Conservation (phyloP, 2,329 filamentous ascomycete species). For the Penicillium olsonii region DNA sequence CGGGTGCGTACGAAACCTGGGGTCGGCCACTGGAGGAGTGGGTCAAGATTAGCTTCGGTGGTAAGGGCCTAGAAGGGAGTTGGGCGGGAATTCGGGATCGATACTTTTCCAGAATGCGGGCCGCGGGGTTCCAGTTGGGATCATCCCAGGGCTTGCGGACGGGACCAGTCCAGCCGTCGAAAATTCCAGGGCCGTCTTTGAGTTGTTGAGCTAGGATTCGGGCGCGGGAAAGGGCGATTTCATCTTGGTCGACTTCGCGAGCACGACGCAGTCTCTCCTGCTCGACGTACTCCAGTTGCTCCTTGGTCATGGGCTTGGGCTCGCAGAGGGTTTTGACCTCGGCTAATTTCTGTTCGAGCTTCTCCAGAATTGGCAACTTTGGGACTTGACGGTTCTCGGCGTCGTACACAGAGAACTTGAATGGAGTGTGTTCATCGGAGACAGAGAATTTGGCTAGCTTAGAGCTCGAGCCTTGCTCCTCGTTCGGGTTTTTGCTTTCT, state of each 20-base stretch:
- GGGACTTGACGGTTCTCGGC: slow-evolving; percentile 26
- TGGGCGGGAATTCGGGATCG: background rate
- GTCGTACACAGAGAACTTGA: slow-evolving; percentile 18
- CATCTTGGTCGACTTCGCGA: slow-evolving; percentile 42
- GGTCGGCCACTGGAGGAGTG: slow-evolving; percentile 30
- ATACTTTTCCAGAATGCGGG: slow-evolving; percentile 5
- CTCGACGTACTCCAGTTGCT: slow-evolving; percentile 17
- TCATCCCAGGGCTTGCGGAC: slow-evolving; percentile 30
- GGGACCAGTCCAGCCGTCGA: slow-evolving; percentile 25
- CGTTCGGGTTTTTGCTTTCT: slow-evolving; percentile 12
- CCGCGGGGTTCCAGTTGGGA: slow-evolving; percentile 1
- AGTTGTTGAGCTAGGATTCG: slow-evolving; percentile 44
- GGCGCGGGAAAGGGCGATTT: slow-evolving; percentile 43
- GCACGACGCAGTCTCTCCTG: slow-evolving; percentile 18
- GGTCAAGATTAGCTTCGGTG: slow-evolving; percentile 1
- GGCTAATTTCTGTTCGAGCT: slow-evolving; percentile 13
- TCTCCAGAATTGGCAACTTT: slow-evolving; percentile 39
- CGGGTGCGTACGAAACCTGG: slow-evolving; percentile 43
- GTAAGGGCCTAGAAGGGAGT: background rate
- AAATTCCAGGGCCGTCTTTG: slow-evolving; percentile 36
- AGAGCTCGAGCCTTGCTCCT: slow-evolving; percentile 14
- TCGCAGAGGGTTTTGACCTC: slow-evolving; percentile 29
- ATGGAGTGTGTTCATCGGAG: slow-evolving; percentile 13
- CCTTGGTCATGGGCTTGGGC: slow-evolving; percentile 23
- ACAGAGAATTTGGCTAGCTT: slow-evolving; percentile 30